Evolutionary conservation across 768 basidiomycete species (phyloP), one percentile per base, ranked within the genome.

Genomic region (Rhizopogon rudus): DNA sequence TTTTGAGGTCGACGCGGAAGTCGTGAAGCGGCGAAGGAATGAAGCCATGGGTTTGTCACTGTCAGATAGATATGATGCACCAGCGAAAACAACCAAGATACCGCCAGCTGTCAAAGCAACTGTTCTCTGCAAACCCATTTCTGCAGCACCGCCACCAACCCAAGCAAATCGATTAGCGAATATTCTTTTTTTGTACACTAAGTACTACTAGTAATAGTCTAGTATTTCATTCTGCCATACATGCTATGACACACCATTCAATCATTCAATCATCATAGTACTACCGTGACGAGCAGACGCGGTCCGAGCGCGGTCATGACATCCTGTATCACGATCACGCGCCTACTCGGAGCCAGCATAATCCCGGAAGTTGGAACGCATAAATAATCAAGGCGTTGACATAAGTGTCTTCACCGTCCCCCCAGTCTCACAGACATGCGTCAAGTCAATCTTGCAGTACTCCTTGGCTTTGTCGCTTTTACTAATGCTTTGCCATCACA

Each of bases 61-160:
- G 22, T 37, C 48, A 49, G 48, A 49, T 22, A 49, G 48, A 49
- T 49, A 49, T 3, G 48, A 37, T 49, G 48, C 48, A n/a, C 48
- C 35, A 37, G 48, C 33, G 2, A 37, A 35, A 25, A 49, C 13
- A 22, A 49, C 35, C 14, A 49, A 49, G 14, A 49, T 35, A 49
- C 48, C 35, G 12, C 12, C 35, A 37, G 35, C 48, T 49, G 35
- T 49, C 22, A 49, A 49, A 49, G 22, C 14, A 37, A 37, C 5
- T 16, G 46, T 49, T 37, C 35, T 49, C 14, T 49, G 46, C 5
- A 49, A 49, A 49, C 46, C 48, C 48, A 49, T 49, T 25, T 2
- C 9, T 49, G 10, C 8, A 16, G 5, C 40, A 40, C 40, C 16
- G 5, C 22, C 48, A 49, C 48, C 9, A 35, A 35, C 35, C 46